Percentiles rank a stretch among this genome's conserved stretches.
phyloP scores from a whole-genome alignment of 2,329 filamentous ascomycete genomes.

The Pseudocercospora pini-densiflorae region DNA sequence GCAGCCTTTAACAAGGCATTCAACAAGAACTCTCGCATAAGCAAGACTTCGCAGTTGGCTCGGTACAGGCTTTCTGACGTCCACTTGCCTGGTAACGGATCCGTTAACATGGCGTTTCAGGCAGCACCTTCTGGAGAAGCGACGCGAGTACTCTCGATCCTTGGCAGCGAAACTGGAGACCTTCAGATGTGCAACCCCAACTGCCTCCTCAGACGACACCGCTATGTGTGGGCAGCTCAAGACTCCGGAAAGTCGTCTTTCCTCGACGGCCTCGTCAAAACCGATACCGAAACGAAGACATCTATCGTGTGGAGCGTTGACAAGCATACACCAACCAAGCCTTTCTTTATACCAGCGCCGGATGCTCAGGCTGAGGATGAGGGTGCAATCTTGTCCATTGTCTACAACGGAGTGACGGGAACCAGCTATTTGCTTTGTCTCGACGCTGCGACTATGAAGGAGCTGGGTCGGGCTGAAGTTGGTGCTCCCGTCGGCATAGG shows the following conservation, averaged over 20 bases:
- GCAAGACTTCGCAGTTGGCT: slow-evolving; percentile 5
- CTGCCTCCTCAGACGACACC: slow-evolving; percentile 57
- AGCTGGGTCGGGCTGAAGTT: slow-evolving; percentile 67
- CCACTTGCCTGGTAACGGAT: background rate
- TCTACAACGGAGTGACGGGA: slow-evolving; percentile 63
- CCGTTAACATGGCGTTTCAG: background rate
- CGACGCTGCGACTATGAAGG: slow-evolving; percentile 64
- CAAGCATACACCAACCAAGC: slow-evolving; percentile 68
- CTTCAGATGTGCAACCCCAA: slow-evolving; percentile 68
- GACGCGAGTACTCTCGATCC: slow-evolving; percentile 37
- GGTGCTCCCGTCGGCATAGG: slow-evolving; percentile 65
- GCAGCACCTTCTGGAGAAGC: background rate
- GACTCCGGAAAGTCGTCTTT: slow-evolving; percentile 64
- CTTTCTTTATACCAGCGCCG: slow-evolving; percentile 67
- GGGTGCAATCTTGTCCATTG: slow-evolving; percentile 64
- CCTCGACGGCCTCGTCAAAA: slow-evolving; percentile 68
- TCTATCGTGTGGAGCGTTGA: slow-evolving; percentile 60
- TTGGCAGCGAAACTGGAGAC: slow-evolving; percentile 62
- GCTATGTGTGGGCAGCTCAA: slow-evolving; percentile 61
- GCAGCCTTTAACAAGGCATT: slow-evolving; percentile 1
- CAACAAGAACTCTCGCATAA: background rate
- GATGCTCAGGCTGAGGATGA: slow-evolving; percentile 62
- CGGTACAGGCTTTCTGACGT: slow-evolving; percentile 21
- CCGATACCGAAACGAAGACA: slow-evolving; percentile 61
- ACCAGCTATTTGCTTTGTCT: slow-evolving; percentile 69